Conservation (phyloP, 1,284 basidiomycete species). For the Microbotryum saponariae region DNA sequence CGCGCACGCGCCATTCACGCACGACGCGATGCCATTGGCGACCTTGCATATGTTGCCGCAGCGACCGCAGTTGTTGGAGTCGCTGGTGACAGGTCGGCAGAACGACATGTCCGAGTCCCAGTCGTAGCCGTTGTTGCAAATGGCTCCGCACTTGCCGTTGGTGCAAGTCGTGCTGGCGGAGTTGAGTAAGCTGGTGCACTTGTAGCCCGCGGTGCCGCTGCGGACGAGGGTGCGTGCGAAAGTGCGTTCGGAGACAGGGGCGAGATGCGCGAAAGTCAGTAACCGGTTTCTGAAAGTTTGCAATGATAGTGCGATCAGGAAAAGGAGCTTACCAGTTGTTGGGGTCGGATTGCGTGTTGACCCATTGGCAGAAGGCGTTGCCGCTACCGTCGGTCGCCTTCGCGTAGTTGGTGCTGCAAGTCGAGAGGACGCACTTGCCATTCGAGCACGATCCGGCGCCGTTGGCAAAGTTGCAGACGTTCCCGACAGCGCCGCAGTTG, state of each 20-base stretch:
- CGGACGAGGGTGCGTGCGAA: no score
- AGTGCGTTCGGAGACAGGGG: no score
- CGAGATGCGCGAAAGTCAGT: neutral
- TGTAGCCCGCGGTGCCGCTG: conserved; percentile 12
- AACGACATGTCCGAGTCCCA: conserved; percentile 1
- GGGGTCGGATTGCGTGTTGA: conserved; percentile 3
- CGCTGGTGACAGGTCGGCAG: conserved; percentile 1
- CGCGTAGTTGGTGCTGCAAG: neutral
- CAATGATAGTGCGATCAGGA: neutral
- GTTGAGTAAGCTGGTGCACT: neutral
- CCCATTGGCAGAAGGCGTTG: neutral
- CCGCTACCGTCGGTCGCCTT: neutral
- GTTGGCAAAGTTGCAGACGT: neutral
- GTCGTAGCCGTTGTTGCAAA: neutral
- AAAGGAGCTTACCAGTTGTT: conserved; percentile 17
- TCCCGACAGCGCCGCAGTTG: conserved; percentile 14
- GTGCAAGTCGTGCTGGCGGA: neutral
- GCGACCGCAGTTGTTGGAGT: neutral
- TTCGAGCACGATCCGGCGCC: no score
- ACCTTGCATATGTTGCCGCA: conserved; percentile 16
- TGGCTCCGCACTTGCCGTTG: neutral
- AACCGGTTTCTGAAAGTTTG: no score
- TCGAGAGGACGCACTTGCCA: neutral
- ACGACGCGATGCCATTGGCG: conserved; percentile 5
- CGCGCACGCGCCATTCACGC: conserved; percentile 12